A percentile compares a stretch with the other conserved stretches of the same genome.
Evolutionary conservation across 352 stramenopile genomes (phyloP).

Genomic region (Globisporangium paroecandrum): DNA sequence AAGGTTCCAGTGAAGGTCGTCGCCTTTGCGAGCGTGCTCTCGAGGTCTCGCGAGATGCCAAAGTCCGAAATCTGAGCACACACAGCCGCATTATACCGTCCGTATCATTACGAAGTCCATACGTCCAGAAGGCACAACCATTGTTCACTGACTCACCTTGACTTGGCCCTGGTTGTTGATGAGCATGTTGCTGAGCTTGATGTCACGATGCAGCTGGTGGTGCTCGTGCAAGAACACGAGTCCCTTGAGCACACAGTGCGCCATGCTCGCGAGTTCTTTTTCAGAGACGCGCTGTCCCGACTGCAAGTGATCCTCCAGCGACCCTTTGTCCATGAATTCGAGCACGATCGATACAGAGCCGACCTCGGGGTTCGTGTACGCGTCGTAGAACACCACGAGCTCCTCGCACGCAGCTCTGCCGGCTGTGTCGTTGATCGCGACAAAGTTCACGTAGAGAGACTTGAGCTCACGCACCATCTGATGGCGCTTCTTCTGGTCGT

Average conservation of each 20-base stretch:
- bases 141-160: conserved; percentile 34
- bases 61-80: conserved; percentile 74
- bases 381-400: conserved; percentile 91
- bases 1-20: conserved; percentile 90
- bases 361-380: conserved; percentile 86
- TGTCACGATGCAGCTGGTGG: conserved; percentile 91
- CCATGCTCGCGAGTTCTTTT: conserved; percentile 76
- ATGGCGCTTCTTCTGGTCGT: conserved; percentile 84
- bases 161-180: conserved; percentile 80
- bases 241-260: conserved; percentile 71
- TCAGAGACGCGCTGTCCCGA: conserved; percentile 50
- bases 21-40: conserved; percentile 83
- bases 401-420: conserved; percentile 61
- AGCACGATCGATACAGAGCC: conserved; percentile 91
- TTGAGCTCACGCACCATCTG: conserved; percentile 88
- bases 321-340: conserved; percentile 93
- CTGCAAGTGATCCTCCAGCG: conserved; percentile 76
- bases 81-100: background rate
- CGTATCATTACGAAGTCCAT: background rate
- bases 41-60: conserved; percentile 75
- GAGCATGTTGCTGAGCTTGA: conserved; percentile 95
- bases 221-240: conserved; percentile 88
- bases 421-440: conserved; percentile 48
- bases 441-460: conserved; percentile 81
- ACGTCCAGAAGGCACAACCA: background rate